phyloP scores from a whole-genome alignment of 2,329 filamentous ascomycete genomes.

The Penicillium janthinellum region DNA sequence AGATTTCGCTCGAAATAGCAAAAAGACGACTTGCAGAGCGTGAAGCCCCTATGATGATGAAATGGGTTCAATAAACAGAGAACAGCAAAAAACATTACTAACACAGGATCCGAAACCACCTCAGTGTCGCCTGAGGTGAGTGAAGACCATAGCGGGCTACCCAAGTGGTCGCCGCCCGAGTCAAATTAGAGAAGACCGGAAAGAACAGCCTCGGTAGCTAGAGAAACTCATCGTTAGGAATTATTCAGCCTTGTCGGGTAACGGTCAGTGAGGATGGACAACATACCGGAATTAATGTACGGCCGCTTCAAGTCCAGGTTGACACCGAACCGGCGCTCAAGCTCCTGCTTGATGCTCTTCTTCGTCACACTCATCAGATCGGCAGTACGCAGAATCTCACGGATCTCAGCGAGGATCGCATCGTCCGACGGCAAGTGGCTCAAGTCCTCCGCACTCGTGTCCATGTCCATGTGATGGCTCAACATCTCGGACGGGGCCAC shows the following conservation, averaged over 20 bases:
- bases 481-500: slow-evolving; percentile 73
- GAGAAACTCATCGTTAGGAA: slow-evolving; percentile 33
- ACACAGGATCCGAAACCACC: slow-evolving; percentile 17
- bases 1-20: slow-evolving; percentile 19
- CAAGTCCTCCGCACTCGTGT: slow-evolving; percentile 75
- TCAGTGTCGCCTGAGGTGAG: background rate
- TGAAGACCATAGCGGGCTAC: background rate
- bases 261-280: slow-evolving; percentile 5
- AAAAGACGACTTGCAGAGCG: slow-evolving; percentile 1
- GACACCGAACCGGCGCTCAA: slow-evolving; percentile 87
- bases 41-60: background rate
- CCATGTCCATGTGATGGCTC: slow-evolving; percentile 67
- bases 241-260: background rate
- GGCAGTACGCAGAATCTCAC: slow-evolving; percentile 85
- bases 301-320: slow-evolving; percentile 82
- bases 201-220: slow-evolving; percentile 75
- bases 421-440: slow-evolving; percentile 82
- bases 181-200: slow-evolving; percentile 68
- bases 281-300: slow-evolving; percentile 91
- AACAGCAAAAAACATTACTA: slow-evolving; percentile 16
- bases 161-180: background rate
- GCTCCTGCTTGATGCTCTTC: slow-evolving; percentile 93
- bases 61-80: background rate
- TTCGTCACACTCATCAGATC: slow-evolving; percentile 98
- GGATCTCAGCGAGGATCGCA: slow-evolving; percentile 86